A percentile compares a stretch with the other conserved stretches of the same genome.
Evolutionary conservation across 768 basidiomycete genomes (phyloP).

Genomic region (Tylopilus intermedius): DNA sequence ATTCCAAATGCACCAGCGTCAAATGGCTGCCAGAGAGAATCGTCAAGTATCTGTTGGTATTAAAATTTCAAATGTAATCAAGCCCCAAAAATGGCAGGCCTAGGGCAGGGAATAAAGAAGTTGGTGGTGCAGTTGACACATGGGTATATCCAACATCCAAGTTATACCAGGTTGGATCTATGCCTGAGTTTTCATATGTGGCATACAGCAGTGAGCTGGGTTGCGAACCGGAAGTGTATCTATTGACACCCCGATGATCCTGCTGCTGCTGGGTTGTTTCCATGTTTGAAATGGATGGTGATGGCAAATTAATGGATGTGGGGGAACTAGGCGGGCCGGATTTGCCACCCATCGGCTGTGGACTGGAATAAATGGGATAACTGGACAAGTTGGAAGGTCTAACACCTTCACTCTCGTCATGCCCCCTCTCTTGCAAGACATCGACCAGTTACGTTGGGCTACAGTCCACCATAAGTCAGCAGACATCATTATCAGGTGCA

Average conservation of each 20-base stretch:
- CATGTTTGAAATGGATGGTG: slow-evolving; percentile 53
- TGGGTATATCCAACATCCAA: slow-evolving; percentile 39
- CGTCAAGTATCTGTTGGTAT: slow-evolving; percentile 38
- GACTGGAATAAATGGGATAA: slow-evolving; percentile 54
- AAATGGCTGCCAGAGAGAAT: slow-evolving; percentile 51
- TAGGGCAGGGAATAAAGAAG: slow-evolving; percentile 59
- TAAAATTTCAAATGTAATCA: slow-evolving; percentile 79
- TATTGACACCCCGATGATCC: slow-evolving; percentile 38
- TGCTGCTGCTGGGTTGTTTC: slow-evolving; percentile 39
- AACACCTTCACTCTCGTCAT: slow-evolving; percentile 56
- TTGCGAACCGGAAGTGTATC: slow-evolving; percentile 39
- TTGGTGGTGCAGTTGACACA: slow-evolving; percentile 55
- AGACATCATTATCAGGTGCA: slow-evolving; percentile 1
- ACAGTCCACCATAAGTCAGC: slow-evolving; percentile 20
- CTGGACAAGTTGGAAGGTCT: slow-evolving; percentile 38
- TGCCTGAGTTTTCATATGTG: slow-evolving; percentile 40
- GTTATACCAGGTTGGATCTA: slow-evolving; percentile 38
- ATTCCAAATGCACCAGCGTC: slow-evolving; percentile 70
- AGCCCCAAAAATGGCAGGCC: slow-evolving; percentile 82
- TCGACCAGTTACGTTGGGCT: slow-evolving; percentile 68
- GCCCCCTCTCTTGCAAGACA: slow-evolving; percentile 68
- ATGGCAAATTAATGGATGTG: slow-evolving; percentile 65
- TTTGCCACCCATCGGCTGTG: slow-evolving; percentile 38
- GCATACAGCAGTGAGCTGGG: slow-evolving; percentile 36
- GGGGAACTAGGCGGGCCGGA: slow-evolving; percentile 73